Evolutionary conservation across 495 filamentous ascomycete species (phyloP).

Genomic region (Penicillium paxilli): DNA sequence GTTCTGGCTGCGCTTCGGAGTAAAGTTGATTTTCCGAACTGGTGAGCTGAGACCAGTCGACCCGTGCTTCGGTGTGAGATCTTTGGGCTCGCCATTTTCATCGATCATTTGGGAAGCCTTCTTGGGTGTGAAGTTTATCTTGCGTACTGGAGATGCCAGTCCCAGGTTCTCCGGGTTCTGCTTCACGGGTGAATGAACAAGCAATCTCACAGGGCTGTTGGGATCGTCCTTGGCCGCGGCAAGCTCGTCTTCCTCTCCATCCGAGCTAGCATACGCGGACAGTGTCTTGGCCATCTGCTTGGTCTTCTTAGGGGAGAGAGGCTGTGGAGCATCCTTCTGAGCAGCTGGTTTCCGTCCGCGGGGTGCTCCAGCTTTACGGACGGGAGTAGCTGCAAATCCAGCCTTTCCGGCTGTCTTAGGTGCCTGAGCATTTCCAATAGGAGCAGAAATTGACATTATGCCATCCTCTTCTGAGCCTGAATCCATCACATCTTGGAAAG

Average conservation of each 20-base stretch:
- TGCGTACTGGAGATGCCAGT: conserved; percentile 43
- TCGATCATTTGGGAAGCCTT: conserved; percentile 30
- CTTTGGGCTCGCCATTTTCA: conserved; percentile 38
- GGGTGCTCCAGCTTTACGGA: conserved; percentile 40
- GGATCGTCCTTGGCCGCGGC: conserved; percentile 40
- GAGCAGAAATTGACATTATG: conserved; percentile 19
- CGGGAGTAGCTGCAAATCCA: conserved; percentile 50
- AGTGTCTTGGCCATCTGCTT: conserved; percentile 51
- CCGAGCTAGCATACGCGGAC: conserved; percentile 40
- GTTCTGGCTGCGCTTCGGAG: conserved; percentile 21
- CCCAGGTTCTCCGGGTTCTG: conserved; percentile 21
- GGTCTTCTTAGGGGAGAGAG: conserved; percentile 58
- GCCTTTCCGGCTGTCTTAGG: conserved; percentile 11
- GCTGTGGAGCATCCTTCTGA: conserved; percentile 34
- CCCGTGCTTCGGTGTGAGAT: conserved; percentile 26
- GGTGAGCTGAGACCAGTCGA: conserved; percentile 27
- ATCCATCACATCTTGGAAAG: conserved; percentile 46
- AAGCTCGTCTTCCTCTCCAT: conserved; percentile 55
- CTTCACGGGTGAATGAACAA: conserved; percentile 45
- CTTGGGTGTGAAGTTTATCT: conserved; percentile 38
- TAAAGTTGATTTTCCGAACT: conserved; percentile 37
- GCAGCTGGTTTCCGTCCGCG: conserved; percentile 42
- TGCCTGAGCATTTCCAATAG: conserved; percentile 18
- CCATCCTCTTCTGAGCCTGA: conserved; percentile 41
- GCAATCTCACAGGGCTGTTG: conserved; percentile 25